Evolutionary conservation across 371 early-diverging fungal species (phyloP).

Genomic region (Mucor sp.): DNA sequence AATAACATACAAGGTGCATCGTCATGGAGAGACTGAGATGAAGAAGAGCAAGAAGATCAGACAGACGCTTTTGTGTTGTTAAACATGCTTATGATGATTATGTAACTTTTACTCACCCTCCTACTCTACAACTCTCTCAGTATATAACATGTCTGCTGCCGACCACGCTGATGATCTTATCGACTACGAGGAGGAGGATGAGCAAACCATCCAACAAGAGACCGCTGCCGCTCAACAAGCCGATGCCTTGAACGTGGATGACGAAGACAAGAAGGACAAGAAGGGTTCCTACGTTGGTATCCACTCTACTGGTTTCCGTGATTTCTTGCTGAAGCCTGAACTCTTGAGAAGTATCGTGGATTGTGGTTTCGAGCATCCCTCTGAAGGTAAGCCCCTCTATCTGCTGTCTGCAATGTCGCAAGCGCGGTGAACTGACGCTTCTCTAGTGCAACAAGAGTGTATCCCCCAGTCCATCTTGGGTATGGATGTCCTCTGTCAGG

Average conservation of each 20-base stretch:
- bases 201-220: slow-evolving; percentile 58
- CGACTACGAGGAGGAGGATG: slow-evolving; percentile 94
- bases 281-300: slow-evolving; percentile 98
- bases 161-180: slow-evolving; percentile 90
- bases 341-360: slow-evolving; percentile 93
- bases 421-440: background rate
- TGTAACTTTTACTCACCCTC: slow-evolving; percentile 1
- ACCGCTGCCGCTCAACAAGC: slow-evolving; percentile 35
- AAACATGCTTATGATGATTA: slow-evolving; percentile 1
- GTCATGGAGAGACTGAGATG: background rate
- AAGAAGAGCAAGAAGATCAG: slow-evolving; percentile 3
- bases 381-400: slow-evolving; percentile 70
- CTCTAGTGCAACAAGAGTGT: slow-evolving; percentile 95
- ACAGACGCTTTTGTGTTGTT: background rate
- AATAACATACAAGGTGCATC: background rate
- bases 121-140: slow-evolving; percentile 12
- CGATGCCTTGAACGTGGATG: slow-evolving; percentile 44
- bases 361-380: slow-evolving; percentile 99
- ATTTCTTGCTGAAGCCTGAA: slow-evolving; percentile 96
- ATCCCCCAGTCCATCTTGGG: slow-evolving; percentile 98
- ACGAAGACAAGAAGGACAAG: slow-evolving; percentile 78
- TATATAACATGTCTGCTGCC: slow-evolving; percentile 50
- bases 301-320: slow-evolving; percentile 98
- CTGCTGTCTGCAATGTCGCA: background rate
- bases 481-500: slow-evolving; percentile 97